phyloP scores from a whole-genome alignment of 2,329 filamentous ascomycete species.

The Diaporthe sp. region DNA sequence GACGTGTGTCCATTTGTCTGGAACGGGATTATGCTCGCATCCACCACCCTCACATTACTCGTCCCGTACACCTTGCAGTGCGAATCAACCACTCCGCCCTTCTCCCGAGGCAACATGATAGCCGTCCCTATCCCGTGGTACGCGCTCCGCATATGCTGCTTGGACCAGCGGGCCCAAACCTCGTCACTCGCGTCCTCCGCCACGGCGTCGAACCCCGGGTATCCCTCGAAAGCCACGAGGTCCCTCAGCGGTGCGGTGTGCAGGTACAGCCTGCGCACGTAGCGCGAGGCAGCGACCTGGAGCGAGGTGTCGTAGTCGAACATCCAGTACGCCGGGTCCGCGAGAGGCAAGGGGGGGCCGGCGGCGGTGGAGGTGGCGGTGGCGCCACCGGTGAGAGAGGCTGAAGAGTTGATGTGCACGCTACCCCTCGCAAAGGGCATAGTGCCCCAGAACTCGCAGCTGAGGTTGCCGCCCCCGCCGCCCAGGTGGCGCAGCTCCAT shows the following conservation, averaged over 20 bases:
- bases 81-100: neutral
- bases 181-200: constrained; percentile 10
- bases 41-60: neutral
- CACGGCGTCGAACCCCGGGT: neutral
- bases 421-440: constrained; percentile 33
- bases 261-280: constrained; percentile 10
- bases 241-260: neutral
- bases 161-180: neutral
- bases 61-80: neutral
- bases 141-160: neutral
- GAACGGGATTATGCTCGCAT: neutral
- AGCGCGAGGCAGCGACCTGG: neutral
- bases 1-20: too few species aligned
- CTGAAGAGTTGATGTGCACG: constrained; percentile 14
- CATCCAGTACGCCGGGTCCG: neutral
- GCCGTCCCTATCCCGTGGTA: neutral
- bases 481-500: constrained; percentile 51
- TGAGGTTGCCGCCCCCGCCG: neutral
- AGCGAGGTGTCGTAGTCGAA: constrained; percentile 13
- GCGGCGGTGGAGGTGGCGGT: neutral
- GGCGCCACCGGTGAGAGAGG: neutral
- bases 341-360: neutral
- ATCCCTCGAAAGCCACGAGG: neutral
- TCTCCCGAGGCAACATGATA: neutral
- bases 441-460: constrained; percentile 50